A percentile compares a stretch with the other conserved stretches of the same genome.
phyloP scores from a whole-genome alignment of 768 basidiomycete species.

The Vishniacozyma victoriae region DNA sequence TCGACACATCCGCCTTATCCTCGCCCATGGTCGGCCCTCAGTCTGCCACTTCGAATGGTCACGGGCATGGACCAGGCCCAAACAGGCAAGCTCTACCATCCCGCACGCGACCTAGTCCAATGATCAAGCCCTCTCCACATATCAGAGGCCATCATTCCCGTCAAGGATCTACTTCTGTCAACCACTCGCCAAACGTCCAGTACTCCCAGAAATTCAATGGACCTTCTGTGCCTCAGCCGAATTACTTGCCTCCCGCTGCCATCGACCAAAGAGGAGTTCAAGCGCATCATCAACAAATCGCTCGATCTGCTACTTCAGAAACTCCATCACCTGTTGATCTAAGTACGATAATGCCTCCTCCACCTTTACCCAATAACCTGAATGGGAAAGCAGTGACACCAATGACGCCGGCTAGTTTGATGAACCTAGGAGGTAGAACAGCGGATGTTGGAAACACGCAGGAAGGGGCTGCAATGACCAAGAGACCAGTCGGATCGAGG shows the following conservation, averaged over 20 bases:
- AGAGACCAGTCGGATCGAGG: neutral
- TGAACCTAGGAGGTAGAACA: constrained; percentile 68
- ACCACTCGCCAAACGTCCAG: constrained; percentile 24
- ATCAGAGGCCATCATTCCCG: constrained; percentile 12
- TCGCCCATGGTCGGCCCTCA: constrained; percentile 6
- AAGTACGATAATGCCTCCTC: constrained; percentile 68
- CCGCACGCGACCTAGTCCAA: constrained; percentile 40
- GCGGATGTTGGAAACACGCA: constrained; percentile 21
- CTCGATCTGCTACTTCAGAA: neutral
- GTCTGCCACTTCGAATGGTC: constrained; percentile 4
- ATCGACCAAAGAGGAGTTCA: constrained; percentile 20
- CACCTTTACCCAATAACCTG: constrained; percentile 53
- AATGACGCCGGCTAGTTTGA: constrained; percentile 84
- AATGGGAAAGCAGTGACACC: constrained; percentile 53
- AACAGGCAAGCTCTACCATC: constrained; percentile 29
- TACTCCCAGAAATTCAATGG: too few relatives aligned
- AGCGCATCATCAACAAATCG: neutral
- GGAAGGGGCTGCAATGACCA: neutral
- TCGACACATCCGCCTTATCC: constrained; percentile 7
- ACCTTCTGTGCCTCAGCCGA: constrained; percentile 7
- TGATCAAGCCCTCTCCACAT: constrained; percentile 43
- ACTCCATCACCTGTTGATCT: constrained; percentile 78
- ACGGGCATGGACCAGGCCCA: constrained; percentile 11
- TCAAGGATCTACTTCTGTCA: constrained; percentile 12
- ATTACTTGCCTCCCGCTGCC: constrained; percentile 23